Conservation (phyloP, 768 basidiomycete species). For the Boletus tomentosulus region DNA sequence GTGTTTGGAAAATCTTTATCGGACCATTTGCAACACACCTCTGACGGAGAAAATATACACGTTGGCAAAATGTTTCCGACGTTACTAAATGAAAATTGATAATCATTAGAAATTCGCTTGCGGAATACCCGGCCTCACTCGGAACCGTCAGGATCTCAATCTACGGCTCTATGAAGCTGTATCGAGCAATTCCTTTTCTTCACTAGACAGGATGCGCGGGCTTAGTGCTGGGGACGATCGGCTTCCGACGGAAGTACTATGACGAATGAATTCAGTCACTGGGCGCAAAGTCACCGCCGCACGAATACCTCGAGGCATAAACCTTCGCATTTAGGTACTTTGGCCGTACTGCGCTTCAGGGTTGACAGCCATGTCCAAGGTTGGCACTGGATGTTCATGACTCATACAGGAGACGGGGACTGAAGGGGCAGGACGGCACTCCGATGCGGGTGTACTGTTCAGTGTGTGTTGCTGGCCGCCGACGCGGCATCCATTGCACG, state of each 20-base stretch:
- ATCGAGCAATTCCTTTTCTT: conserved; percentile 8
- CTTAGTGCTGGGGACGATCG: conserved; percentile 20
- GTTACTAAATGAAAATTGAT: conserved; percentile 27
- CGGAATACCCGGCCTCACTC: conserved; percentile 17
- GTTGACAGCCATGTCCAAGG: conserved; percentile 22
- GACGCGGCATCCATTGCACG: conserved; percentile 16
- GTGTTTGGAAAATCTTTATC: conserved; percentile 20
- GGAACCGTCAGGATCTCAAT: conserved; percentile 21
- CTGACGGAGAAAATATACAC: conserved; percentile 28
- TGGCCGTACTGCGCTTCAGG: conserved; percentile 28
- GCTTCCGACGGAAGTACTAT: conserved; percentile 25
- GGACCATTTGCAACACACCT: conserved; percentile 19
- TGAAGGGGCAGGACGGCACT: conserved; percentile 7
- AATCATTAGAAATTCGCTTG: conserved; percentile 24
- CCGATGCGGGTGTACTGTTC: conserved; percentile 9
- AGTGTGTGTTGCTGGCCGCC: conserved; percentile 8
- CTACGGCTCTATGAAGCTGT: conserved; percentile 3
- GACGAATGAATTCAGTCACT: conserved; percentile 26
- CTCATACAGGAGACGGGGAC: conserved; percentile 15
- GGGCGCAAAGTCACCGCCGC: conserved; percentile 29
- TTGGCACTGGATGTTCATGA: conserved; percentile 11
- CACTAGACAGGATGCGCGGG: conserved; percentile 14
- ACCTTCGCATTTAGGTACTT: conserved; percentile 30
- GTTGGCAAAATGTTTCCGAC: conserved; percentile 23
- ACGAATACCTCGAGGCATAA: conserved; percentile 31